Evolutionary conservation across 1,284 basidiomycete species (phyloP).

Genomic region (Pseudozyma thailandica): DNA sequence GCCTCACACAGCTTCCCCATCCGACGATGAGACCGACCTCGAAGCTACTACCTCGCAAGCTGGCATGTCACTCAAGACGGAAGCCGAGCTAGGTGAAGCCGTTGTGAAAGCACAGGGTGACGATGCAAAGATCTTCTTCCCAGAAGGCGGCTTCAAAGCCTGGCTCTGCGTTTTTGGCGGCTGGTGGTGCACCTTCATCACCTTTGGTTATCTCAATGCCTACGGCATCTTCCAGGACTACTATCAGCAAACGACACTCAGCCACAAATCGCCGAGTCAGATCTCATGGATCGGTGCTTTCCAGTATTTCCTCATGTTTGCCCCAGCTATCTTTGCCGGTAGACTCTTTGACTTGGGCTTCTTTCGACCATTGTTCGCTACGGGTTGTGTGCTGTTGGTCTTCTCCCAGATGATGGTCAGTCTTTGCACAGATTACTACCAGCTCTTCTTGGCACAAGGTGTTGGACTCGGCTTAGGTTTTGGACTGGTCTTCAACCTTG

Average conservation of each 20-base stretch:
- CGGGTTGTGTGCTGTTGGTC: constrained; percentile 43
- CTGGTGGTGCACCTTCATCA: constrained; percentile 51
- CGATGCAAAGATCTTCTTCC: constrained; percentile 33
- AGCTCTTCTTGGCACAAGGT: constrained; percentile 59
- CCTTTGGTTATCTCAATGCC: constrained; percentile 50
- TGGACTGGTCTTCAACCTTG: constrained; percentile 46
- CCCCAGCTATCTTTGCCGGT: constrained; percentile 41
- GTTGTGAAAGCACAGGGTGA: constrained; percentile 34
- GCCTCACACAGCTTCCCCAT: constrained; percentile 6
- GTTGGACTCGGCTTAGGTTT: constrained; percentile 55
- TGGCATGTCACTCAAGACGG: constrained; percentile 38
- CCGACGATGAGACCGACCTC: constrained; percentile 28
- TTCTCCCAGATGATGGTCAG: constrained; percentile 59
- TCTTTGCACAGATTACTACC: constrained; percentile 53
- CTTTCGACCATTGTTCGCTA: constrained; percentile 34
- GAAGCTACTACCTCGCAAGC: constrained; percentile 39
- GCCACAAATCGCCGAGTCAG: constrained; percentile 35
- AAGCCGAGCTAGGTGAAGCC: constrained; percentile 35
- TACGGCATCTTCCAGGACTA: constrained; percentile 55
- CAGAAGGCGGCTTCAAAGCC: constrained; percentile 51
- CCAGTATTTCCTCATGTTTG: constrained; percentile 52
- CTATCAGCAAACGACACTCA: constrained; percentile 36
- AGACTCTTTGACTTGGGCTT: constrained; percentile 52
- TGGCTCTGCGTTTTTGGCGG: constrained; percentile 54
- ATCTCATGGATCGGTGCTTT: constrained; percentile 56